Conservation (phyloP, 305 asterid genomes). For the Caryopteris hybrid region DNA sequence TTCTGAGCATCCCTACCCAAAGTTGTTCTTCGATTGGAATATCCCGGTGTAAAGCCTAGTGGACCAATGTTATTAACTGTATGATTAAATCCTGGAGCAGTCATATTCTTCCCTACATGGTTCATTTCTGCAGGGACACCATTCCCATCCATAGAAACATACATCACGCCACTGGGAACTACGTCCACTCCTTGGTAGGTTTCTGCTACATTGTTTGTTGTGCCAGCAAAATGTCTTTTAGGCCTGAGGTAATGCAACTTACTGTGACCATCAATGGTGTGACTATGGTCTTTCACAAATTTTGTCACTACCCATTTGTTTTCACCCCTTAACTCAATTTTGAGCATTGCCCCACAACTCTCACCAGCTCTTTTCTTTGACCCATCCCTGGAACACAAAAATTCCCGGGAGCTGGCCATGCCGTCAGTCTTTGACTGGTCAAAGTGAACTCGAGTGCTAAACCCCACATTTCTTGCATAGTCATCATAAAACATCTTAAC, state of each 20-base stretch:
- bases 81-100: constrained; percentile 33
- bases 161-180: constrained; percentile 78
- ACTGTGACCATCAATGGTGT: constrained; percentile 35
- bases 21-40: constrained; percentile 43
- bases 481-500: constrained; percentile 62
- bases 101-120: constrained; percentile 38
- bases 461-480: constrained; percentile 62
- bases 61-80: constrained; percentile 29
- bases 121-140: constrained; percentile 35
- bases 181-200: constrained; percentile 34
- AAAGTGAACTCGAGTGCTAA: constrained; percentile 37
- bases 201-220: constrained; percentile 40
- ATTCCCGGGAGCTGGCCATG: constrained; percentile 30
- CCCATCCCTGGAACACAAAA: constrained; percentile 51
- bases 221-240: constrained; percentile 50
- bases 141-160: constrained; percentile 63
- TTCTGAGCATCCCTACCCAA: constrained; percentile 83
- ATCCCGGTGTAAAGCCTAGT: constrained; percentile 30
- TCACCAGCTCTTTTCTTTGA: constrained; percentile 48
- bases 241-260: constrained; percentile 53
- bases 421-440: constrained; percentile 40
- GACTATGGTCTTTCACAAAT: constrained; percentile 63
- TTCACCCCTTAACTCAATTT: constrained; percentile 44
- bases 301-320: constrained; percentile 67
- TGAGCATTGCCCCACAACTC: constrained; percentile 69